Evolutionary conservation across 2,329 filamentous ascomycete genomes (phyloP), one percentile per base, ranked within the genome.

Genomic region (Fusarium cicatricum): DNA sequence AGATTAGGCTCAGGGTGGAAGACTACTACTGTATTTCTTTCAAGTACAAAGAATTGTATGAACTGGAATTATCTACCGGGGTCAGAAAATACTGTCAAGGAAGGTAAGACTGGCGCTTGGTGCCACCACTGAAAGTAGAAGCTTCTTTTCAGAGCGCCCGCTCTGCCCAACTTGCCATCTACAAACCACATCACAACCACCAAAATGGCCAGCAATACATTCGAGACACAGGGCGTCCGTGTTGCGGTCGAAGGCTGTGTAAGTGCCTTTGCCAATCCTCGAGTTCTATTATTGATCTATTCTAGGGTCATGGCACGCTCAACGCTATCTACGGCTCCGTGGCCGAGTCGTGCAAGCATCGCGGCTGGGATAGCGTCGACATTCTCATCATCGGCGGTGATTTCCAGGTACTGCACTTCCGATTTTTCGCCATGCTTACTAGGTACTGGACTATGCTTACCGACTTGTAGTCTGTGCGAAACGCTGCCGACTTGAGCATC

Each of bases 311-410:
- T 77, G 95, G 95, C 61, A 91, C 89, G 1, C 85, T 99, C 46
- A 85, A 98, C 72, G 90, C 91, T 52, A 98, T 99, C 66, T 99
- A 98, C 74, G 85, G 89, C 1, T 89, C 91, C 1, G 85, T 96
- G 21, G 79, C 83, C 34, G 81, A 85, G 60, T 83, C 91, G 10
- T 91, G 89, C 73, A 79, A 85, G 62, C 79, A 83, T 39, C 90
- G 90, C 66, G 84, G 84, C 19, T 97, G 94, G 93, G 81, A 90
- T 62, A 85, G 84, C 29, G 86, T 98, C 26, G 95, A 99, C 73
- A 77, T 97, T 11, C 78, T 99, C 64, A 96, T 99, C 69, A 97
- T 99, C 67, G 92, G 94, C 51, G 95, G 95, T 23, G 95, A 99
- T 72, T 99, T 99, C 64, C 92, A 97, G 80, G 90, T 90, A 38